phyloP scores from a whole-genome alignment of 345 rosid genomes.

The Xanthoceras sorbifolium region DNA sequence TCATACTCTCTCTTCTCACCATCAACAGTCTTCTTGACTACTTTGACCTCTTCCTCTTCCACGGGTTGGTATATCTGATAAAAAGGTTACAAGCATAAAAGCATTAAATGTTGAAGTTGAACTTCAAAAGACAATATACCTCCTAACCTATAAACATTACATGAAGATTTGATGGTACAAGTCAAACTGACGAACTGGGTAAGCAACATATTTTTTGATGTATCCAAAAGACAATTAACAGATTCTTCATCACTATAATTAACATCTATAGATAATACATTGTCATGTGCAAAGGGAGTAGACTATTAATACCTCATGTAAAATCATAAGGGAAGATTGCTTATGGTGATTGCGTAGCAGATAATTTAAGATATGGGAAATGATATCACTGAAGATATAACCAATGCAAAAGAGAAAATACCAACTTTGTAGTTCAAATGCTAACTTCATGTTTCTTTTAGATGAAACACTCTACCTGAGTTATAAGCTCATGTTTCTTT shows the following conservation, averaged over 20 bases:
- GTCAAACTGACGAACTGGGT: not conserved
- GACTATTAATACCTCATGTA: not conserved
- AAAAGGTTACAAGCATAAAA: not conserved
- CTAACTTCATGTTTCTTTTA: no score
- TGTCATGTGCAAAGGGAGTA: not conserved
- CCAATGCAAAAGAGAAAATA: not conserved
- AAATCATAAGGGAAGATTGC: not conserved
- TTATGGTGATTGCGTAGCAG: not conserved
- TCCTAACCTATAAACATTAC: not conserved
- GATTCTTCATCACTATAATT: not conserved
- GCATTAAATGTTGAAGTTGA: not conserved
- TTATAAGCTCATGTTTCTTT: not conserved
- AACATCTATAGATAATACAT: not conserved
- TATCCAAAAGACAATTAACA: not conserved
- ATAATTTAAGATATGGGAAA: not conserved
- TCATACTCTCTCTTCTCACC: conserved; percentile 65
- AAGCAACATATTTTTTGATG: not conserved
- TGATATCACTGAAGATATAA: not conserved
- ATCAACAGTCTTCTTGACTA: conserved; percentile 48
- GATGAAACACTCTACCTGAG: not conserved
- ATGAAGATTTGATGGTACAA: not conserved
- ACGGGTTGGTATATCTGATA: conserved; percentile 64
- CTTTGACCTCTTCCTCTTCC: conserved; percentile 80
- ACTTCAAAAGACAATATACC: conserved; percentile 3
- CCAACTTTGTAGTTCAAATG: no score